A percentile compares a stretch with the other conserved stretches of the same genome.
These are phyloP conservation scores for Maudiozyma barnettii DNA, from an alignment of 805 yeast genomes.

Conservation along the genomic window DNA sequence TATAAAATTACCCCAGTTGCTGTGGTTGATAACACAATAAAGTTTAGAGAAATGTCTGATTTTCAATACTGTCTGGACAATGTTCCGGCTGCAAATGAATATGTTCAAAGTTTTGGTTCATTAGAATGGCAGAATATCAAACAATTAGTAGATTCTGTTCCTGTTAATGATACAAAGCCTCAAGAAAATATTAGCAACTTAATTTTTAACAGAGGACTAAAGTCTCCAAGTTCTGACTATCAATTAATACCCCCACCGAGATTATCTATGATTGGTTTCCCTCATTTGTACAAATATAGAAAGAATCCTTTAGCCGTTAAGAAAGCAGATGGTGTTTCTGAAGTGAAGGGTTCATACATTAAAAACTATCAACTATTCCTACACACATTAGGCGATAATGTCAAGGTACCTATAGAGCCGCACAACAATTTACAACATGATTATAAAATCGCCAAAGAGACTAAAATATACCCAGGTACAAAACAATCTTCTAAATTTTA, in stretches of 20 bases:
- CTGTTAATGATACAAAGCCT: constrained; percentile 32
- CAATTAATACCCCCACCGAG: constrained; percentile 77
- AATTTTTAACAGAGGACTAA: constrained; percentile 16
- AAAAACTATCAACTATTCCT: constrained; percentile 36
- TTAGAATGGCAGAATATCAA: constrained; percentile 26
- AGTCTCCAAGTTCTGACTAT: constrained; percentile 20
- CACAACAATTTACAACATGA: constrained; percentile 42
- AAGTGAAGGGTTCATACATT: constrained; percentile 35
- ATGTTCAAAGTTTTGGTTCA: constrained; percentile 21
- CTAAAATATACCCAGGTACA: constrained; percentile 28
- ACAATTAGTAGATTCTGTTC: constrained; percentile 27
- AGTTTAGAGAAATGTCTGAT: constrained; percentile 81
- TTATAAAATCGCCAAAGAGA: constrained; percentile 29
- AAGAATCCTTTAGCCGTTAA: constrained; percentile 55
- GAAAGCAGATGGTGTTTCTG: constrained; percentile 44
- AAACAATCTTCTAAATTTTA: constrained; percentile 27
- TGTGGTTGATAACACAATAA: constrained; percentile 55
- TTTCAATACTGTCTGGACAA: constrained; percentile 64
- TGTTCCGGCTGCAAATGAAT: constrained; percentile 39
- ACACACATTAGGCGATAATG: constrained; percentile 39
- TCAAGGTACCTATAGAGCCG: constrained; percentile 39
- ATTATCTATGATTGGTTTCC: constrained; percentile 65
- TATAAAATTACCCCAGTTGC: constrained; percentile 52
- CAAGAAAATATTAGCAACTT: constrained; percentile 28
- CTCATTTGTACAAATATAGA: constrained; percentile 67